Evolutionary conservation across 108 stramenopile genomes (phyloP), one percentile per base, ranked within the genome.

Genomic region (Conticribra guillardii): DNA sequence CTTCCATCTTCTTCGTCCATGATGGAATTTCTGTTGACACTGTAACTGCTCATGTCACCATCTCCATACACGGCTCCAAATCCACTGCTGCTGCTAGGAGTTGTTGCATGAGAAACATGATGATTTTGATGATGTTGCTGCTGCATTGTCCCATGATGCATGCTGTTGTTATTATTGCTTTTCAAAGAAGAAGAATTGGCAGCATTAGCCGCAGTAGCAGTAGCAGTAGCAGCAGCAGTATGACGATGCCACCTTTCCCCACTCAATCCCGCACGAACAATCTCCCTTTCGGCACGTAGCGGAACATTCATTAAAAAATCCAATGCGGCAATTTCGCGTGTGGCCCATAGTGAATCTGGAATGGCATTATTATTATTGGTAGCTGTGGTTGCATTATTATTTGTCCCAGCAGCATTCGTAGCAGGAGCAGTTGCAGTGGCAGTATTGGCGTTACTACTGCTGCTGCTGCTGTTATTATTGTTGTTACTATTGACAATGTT

Each of bases 321-420:
- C 61, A 96, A 82, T 4, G 92, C 95, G 1, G 95, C 95, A 71
- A 96, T 91, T 55, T 96, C 92, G 64, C 92, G 60, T 17, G 89
- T 91, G 4, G 86, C 86, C 84, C 79, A 89, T 55, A 69, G 46
- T 0, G 75, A 69, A 44, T 69, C 73, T 15, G 57, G 27, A 66
- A 33, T 14, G 19, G 44, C 21, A 46, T 37, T 48, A 33, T 33
- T 28, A 48, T 49, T 30, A 19, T 48, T 45, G 44, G 44, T 45
- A 22, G 45, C 24, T 62, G 45, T n/a, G n/a, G n/a, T n/a, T n/a
- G n/a, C n/a, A n/a, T n/a, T n/a, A n/a, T n/a, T n/a, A n/a, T n/a
- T n/a, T n/a, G n/a, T n/a, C n/a, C n/a, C n/a, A n/a, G n/a, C n/a
- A n/a, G n/a, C n/a, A n/a, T n/a, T n/a, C n/a, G n/a, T n/a, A n/a